These are phyloP conservation scores for Ustilago hordei DNA, from an alignment of 1,284 basidiomycete genomes.

Conservation along the genomic window DNA sequence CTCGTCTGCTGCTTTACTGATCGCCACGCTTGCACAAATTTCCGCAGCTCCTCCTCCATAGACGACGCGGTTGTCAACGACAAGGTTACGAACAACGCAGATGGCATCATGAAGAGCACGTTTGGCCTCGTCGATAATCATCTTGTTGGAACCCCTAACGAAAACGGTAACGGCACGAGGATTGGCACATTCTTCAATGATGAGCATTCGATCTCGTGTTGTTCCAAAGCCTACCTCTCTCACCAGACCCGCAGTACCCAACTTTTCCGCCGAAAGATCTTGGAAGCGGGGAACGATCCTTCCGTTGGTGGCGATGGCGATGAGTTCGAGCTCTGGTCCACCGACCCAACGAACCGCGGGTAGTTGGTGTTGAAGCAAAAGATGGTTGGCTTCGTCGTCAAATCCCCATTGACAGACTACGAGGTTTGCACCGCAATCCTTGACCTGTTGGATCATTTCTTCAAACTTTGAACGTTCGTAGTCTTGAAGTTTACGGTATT, in stretches of 20 bases:
- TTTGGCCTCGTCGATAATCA: conserved; percentile 96
- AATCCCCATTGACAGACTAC: conserved; percentile 99
- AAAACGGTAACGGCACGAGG: conserved; percentile 96
- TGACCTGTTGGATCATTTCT: conserved; percentile 96
- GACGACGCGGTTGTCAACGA: conserved; percentile 95
- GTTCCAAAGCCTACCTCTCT: conserved; percentile 96
- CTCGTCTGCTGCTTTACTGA: conserved; percentile 91
- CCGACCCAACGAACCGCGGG: conserved; percentile 99
- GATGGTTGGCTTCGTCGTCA: conserved; percentile 98
- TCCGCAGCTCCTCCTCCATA: conserved; percentile 98
- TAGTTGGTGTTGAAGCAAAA: conserved; percentile 96
- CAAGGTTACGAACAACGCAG: conserved; percentile 94
- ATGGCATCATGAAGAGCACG: conserved; percentile 96
- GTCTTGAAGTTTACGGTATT: conserved; percentile 92
- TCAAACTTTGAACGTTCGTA: conserved; percentile 97
- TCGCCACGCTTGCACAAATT: conserved; percentile 92
- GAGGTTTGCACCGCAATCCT: conserved; percentile 97
- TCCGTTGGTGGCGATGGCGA: conserved; percentile 97
- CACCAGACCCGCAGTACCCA: conserved; percentile 91
- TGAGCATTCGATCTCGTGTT: conserved; percentile 97
- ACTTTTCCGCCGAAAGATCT: conserved; percentile 88
- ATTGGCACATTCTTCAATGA: conserved; percentile 98
- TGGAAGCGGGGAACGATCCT: conserved; percentile 98
- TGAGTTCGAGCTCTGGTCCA: conserved; percentile 98
- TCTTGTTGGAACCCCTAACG: conserved; percentile 97